Percentiles rank a stretch among this genome's conserved stretches.
Evolutionary conservation across 192 early-diverging fungal genomes (phyloP).

Genomic region (Globomyces pollinis-pini): DNA sequence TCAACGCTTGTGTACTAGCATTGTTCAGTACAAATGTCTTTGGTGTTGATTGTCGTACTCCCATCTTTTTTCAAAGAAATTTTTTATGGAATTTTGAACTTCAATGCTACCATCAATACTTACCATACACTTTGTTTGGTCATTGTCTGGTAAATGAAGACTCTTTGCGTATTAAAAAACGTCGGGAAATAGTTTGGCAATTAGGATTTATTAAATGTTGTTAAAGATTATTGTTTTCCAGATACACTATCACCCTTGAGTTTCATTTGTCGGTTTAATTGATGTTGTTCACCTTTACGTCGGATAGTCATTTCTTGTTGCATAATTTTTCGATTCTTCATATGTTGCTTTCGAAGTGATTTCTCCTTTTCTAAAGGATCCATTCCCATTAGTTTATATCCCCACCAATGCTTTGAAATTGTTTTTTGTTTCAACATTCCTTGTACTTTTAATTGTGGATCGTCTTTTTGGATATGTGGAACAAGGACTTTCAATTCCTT

Average conservation of each 20-base stretch:
- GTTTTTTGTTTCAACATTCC: constrained; percentile 5
- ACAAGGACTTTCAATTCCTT: constrained; percentile 27
- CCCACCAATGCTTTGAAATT: constrained; percentile 13
- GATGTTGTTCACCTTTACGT: background rate
- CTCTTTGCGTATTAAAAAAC: too few species aligned
- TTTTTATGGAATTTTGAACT: too few species aligned
- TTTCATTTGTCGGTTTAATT: background rate
- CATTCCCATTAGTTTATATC: constrained; percentile 2
- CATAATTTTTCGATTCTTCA: background rate
- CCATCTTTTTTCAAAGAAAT: constrained; percentile 1
- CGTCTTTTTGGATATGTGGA: constrained; percentile 13
- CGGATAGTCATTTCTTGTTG: constrained; percentile 2
- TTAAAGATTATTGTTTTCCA: too few species aligned
- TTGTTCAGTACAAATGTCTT: constrained; percentile 5
- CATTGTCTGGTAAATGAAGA: too few species aligned
- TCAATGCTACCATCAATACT: too few species aligned
- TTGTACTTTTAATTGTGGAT: constrained; percentile 1
- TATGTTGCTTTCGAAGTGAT: background rate
- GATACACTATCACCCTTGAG: too few species aligned
- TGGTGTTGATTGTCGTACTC: constrained; percentile 1
- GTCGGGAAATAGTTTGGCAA: too few species aligned
- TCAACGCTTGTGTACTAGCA: background rate
- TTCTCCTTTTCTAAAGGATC: background rate
- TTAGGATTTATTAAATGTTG: too few species aligned
- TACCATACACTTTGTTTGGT: too few species aligned